Conservation (phyloP, 306 rosid species). For the Ormosia emarginata region DNA sequence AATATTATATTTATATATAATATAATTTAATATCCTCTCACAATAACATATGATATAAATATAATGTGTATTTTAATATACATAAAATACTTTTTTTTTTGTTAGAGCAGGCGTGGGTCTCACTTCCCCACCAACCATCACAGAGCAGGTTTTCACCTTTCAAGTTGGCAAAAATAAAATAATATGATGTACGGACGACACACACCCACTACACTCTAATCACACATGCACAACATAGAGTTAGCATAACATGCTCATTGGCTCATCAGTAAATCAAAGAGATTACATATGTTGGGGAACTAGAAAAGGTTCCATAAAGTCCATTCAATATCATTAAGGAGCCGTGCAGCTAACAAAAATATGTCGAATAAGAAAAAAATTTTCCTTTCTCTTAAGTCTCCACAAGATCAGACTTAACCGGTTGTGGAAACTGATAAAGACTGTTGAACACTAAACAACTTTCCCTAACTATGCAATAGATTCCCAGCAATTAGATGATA, state of each 20-base stretch:
- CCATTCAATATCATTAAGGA: slow-evolving; percentile 1
- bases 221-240: slow-evolving; percentile 10
- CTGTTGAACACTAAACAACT: not conserved
- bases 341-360: not conserved
- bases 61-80: too few species aligned
- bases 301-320: slow-evolving; percentile 3
- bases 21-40: too few species aligned
- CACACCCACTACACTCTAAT: slow-evolving; percentile 25
- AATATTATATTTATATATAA: too few species aligned
- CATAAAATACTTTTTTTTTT: too few species aligned
- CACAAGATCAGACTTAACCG: not conserved
- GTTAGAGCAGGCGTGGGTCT: slow-evolving; percentile 45
- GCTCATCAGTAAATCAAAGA: slow-evolving; percentile 15
- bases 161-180: slow-evolving; percentile 3
- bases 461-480: not conserved
- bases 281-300: not conserved
- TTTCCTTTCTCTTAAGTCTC: not conserved
- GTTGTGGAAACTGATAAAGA: not conserved
- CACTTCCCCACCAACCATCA: slow-evolving; percentile 70
- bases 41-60: too few species aligned
- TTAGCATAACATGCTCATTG: slow-evolving; percentile 26
- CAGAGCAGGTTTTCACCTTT: slow-evolving; percentile 23
- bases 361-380: too few species aligned
- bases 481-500: not conserved
- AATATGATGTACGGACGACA: slow-evolving; percentile 26